Conservation (phyloP, 2,329 filamentous ascomycete genomes). For the Colletotrichum somersetense region DNA sequence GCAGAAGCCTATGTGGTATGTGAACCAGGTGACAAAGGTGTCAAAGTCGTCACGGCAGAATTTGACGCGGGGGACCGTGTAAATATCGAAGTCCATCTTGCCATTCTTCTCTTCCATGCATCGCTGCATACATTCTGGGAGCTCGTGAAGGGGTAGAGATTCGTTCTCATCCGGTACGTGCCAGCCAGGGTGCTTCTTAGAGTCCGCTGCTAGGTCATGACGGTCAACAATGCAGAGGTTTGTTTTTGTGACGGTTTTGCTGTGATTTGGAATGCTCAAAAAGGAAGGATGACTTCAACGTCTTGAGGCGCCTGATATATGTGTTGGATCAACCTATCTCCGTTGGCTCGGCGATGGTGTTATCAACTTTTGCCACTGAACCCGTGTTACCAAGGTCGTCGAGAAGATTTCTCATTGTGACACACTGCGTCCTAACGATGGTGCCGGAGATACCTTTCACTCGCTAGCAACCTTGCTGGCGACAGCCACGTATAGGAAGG, state of each 20-base stretch:
- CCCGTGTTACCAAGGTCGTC: too few species aligned
- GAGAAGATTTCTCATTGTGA: too few species aligned
- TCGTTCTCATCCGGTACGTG: not conserved
- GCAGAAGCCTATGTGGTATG: not conserved
- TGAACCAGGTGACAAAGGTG: not conserved
- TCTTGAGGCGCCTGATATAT: too few species aligned
- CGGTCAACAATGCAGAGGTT: too few species aligned
- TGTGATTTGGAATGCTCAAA: not conserved
- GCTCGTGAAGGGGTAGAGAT: not conserved
- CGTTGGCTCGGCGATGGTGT: too few species aligned
- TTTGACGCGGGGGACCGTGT: not conserved
- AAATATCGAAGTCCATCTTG: not conserved
- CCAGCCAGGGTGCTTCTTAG: not conserved
- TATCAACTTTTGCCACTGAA: too few species aligned
- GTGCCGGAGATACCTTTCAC: too few species aligned
- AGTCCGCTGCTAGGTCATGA: not conserved
- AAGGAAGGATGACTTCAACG: not conserved
- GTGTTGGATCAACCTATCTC: too few species aligned
- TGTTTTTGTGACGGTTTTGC: rapidly evolving
- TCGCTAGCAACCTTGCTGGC: too few species aligned
- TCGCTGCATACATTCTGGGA: not conserved
- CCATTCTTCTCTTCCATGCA: not conserved
- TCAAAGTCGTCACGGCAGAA: not conserved
- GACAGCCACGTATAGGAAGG: too few species aligned
- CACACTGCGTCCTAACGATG: too few species aligned